Evolutionary conservation across 139 green algal genomes (phyloP).

Genomic region (Chlorella vulgaris): DNA sequence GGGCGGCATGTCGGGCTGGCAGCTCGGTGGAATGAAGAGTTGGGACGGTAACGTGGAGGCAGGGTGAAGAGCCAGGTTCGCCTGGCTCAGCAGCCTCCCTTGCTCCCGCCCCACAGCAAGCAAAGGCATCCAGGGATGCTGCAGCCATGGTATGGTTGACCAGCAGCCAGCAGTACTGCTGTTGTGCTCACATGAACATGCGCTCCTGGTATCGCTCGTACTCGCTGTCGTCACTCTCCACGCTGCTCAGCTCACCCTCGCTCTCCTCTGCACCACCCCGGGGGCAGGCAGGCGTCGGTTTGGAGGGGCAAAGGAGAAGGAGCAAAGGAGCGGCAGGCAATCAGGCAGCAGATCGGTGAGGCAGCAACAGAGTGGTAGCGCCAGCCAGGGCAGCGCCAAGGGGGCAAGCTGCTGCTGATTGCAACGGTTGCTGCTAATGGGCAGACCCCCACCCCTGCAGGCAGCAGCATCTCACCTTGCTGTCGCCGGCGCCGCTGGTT

Average conservation of each 20-base stretch:
- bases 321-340: too few species aligned
- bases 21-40: too few species aligned
- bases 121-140: too few species aligned
- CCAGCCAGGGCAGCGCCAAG: neutral
- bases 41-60: too few species aligned
- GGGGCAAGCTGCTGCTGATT: neutral
- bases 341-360: too few species aligned
- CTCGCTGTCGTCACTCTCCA: constrained; percentile 21
- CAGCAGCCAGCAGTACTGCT: neutral
- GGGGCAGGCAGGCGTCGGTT: too few species aligned
- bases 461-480: neutral
- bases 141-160: neutral
- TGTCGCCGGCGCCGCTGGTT: neutral
- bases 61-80: too few species aligned
- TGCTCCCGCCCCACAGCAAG: too few species aligned
- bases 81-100: too few species aligned
- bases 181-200: constrained; percentile 20
- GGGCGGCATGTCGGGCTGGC: neutral
- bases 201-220: constrained; percentile 29
- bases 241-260: neutral
- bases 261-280: neutral
- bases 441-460: too few species aligned
- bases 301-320: neutral
- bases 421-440: neutral
- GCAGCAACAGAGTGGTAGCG: too few species aligned